Base-by-base conservation (phyloP, 176 grass and related monocot species). In the Thalia dealbata region DNA sequence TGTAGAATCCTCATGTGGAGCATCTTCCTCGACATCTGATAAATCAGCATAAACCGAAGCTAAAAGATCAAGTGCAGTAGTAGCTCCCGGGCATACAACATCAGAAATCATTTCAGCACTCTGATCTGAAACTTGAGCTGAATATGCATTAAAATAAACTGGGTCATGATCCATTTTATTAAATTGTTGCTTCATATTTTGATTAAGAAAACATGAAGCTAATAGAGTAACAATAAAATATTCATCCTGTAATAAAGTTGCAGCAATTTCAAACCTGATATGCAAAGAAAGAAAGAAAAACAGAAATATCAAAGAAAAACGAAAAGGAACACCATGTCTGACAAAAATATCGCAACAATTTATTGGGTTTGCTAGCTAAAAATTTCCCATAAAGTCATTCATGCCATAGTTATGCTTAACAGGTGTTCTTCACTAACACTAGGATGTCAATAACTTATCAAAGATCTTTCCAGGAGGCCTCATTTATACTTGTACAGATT, bases 61-160 rank as follows among this genome's bases (percentile, higher is more conserved):
- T 70, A 99, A 77, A 82, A 99, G 90, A 71, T 86, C 85, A 65
- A 99, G 87, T 65, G 95, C 95, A 59, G 89, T 88, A 68, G 67
- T 73, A 24, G 73, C 64, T 67, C 73, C 65, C 72, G 64, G 67
- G 48, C 75, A 78, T 35, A 51, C 79, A 50, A 78, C 85, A 38
- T 61, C 64, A 66, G 86, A 87, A 52, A 89, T 22, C 13, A 75
- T 71, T 76, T 83, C 52, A 50, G 61, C 59, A 84, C 82, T 77
- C 22, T 76, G 70, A 68, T 86, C 90, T 67, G 73, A 80, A 58
- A 84, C 85, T 76, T 88, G 86, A 56, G 45, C 27, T 64, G 81
- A 82, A 83, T 63, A 82, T 78, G 62, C 67, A 58, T 54, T 52
- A 70, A 21, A 69, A 60, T 43, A 14, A 73, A 23, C 13, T 16